These are phyloP conservation scores for Graphium sp. DNA, from an alignment of 2,329 filamentous ascomycete genomes.

Conservation along the genomic window DNA sequence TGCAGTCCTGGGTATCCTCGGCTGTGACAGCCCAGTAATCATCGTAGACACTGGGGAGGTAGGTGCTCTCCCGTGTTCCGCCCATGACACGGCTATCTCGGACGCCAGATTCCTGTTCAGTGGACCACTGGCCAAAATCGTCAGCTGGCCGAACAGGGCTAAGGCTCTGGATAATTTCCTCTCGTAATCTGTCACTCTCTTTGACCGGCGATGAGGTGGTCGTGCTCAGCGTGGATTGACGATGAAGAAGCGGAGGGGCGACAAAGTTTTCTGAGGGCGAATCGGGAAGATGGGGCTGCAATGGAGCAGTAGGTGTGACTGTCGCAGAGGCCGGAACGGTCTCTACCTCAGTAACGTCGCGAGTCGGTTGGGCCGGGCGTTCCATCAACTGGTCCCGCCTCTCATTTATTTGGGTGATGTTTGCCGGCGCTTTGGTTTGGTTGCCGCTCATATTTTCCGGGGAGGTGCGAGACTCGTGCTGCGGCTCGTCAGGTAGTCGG, in stretches of 20 bases:
- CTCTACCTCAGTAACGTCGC: background rate
- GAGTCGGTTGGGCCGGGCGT: background rate
- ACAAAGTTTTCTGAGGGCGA: conserved; percentile 16
- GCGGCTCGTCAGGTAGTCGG: background rate
- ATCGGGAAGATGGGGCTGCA: conserved; percentile 22
- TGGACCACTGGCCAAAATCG: too few relatives aligned
- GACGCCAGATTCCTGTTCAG: too few relatives aligned
- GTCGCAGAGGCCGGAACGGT: conserved; percentile 10
- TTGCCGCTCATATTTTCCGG: background rate
- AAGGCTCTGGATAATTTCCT: conserved; percentile 59
- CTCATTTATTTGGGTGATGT: too few relatives aligned
- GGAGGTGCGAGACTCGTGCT: conserved; percentile 5
- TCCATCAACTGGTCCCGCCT: background rate
- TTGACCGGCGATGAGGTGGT: conserved; percentile 36
- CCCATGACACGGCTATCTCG: conserved; percentile 3
- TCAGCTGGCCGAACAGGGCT: conserved; percentile 30
- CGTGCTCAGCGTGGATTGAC: conserved; percentile 28
- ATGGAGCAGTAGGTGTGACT: conserved; percentile 25
- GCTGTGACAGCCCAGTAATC: conserved; percentile 41
- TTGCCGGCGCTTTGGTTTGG: background rate
- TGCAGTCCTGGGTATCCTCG: too few relatives aligned
- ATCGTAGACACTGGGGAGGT: conserved; percentile 49
- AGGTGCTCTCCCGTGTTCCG: conserved; percentile 35
- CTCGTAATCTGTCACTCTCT: conserved; percentile 54
- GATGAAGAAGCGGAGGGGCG: conserved; percentile 17